These are phyloP conservation scores for Leucogyrophana mollusca DNA, from an alignment of 768 basidiomycete species.

Conservation along the genomic window DNA sequence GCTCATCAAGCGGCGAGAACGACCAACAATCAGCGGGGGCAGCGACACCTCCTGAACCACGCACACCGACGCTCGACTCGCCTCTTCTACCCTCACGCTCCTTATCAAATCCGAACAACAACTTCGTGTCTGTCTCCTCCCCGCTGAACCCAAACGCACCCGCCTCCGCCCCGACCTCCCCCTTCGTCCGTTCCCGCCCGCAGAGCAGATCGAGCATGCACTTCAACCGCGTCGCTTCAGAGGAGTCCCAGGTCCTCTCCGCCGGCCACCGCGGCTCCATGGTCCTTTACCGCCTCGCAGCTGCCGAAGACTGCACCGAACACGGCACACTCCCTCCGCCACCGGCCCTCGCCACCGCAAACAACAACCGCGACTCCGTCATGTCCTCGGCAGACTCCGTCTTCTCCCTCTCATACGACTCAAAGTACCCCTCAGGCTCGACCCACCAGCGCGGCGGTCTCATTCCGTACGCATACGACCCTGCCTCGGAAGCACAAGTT, in stretches of 20 bases:
- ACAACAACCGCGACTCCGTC: slow-evolving; percentile 38
- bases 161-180: slow-evolving; percentile 12
- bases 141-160: slow-evolving; percentile 48
- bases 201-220: slow-evolving; percentile 38
- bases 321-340: slow-evolving; percentile 35
- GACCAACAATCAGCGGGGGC: no score
- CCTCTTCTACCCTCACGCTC: slow-evolving; percentile 34
- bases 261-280: slow-evolving; percentile 50
- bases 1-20: no score
- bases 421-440: slow-evolving; percentile 60
- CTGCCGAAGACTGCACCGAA: slow-evolving; percentile 30
- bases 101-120: slow-evolving; percentile 16
- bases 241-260: slow-evolving; percentile 42
- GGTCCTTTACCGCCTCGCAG: slow-evolving; percentile 64
- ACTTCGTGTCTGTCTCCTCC: slow-evolving; percentile 42
- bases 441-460: slow-evolving; percentile 35
- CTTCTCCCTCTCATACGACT: slow-evolving; percentile 49
- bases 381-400: slow-evolving; percentile 52
- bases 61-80: slow-evolving; percentile 24
- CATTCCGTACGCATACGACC: slow-evolving; percentile 73
- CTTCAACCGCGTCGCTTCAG: slow-evolving; percentile 44
- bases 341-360: slow-evolving; percentile 1
- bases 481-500: slow-evolving; percentile 51
- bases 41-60: no score
- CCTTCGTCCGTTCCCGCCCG: slow-evolving; percentile 34